Evolutionary conservation across 2,329 filamentous ascomycete species (phyloP).

Genomic region (Penicillium verrucosum): DNA sequence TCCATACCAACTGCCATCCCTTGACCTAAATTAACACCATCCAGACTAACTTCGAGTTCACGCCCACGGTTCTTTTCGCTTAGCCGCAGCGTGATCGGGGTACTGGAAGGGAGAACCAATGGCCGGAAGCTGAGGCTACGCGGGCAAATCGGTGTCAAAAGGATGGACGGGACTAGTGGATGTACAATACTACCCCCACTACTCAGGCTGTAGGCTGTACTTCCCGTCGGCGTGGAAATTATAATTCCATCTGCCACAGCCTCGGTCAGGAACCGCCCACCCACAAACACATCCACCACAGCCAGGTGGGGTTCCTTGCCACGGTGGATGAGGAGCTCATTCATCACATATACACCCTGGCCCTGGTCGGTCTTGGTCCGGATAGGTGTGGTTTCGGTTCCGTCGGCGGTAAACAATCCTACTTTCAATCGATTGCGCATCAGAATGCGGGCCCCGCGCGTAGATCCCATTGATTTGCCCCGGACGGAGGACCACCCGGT

Average conservation of each 20-base stretch:
- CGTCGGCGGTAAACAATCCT: constrained; percentile 71
- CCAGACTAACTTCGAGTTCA: constrained; percentile 75
- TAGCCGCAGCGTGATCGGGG: constrained; percentile 75
- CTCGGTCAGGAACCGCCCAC: constrained; percentile 84
- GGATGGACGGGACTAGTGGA: constrained; percentile 79
- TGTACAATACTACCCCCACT: constrained; percentile 92
- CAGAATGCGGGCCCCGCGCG: constrained; percentile 73
- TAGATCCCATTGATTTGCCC: constrained; percentile 76
- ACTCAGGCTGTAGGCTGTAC: constrained; percentile 92
- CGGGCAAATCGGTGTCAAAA: constrained; percentile 92
- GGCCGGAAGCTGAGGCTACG: constrained; percentile 89
- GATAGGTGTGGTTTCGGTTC: constrained; percentile 52
- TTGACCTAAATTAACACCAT: constrained; percentile 64
- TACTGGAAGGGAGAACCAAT: constrained; percentile 81
- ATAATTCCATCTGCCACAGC: constrained; percentile 94
- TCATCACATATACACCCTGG: constrained; percentile 69
- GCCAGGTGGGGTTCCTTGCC: constrained; percentile 86
- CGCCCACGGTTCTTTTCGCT: constrained; percentile 75
- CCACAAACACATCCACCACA: constrained; percentile 87
- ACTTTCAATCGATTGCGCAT: constrained; percentile 84
- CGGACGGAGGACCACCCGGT: constrained; percentile 69
- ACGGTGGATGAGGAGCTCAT: constrained; percentile 91
- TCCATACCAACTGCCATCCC: constrained; percentile 74
- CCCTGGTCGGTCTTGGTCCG: constrained; percentile 31
- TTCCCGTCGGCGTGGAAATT: constrained; percentile 88